A percentile compares a stretch with the other conserved stretches of the same genome.
phyloP scores from a whole-genome alignment of 805 yeast genomes.

The Candida tammaniensis region DNA sequence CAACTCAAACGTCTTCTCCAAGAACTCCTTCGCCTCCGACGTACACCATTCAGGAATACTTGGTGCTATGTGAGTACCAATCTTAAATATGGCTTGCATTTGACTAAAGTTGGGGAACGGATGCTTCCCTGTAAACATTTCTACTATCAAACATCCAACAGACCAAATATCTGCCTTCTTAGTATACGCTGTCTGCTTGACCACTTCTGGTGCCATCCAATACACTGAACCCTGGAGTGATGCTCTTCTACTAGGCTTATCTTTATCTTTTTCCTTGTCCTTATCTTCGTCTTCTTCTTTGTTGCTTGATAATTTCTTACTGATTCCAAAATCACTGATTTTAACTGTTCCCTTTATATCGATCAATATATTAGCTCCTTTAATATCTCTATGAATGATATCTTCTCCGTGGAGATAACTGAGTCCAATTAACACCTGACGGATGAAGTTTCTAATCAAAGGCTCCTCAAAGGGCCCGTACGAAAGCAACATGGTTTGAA shows the following conservation, averaged over 20 bases:
- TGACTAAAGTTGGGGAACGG: slow-evolving; percentile 94
- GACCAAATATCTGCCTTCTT: slow-evolving; percentile 97
- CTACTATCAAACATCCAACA: slow-evolving; percentile 88
- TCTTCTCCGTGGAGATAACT: slow-evolving; percentile 70
- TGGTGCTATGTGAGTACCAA: slow-evolving; percentile 84
- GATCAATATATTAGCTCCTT: slow-evolving; percentile 82
- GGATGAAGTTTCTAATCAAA: slow-evolving; percentile 63
- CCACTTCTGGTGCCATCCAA: slow-evolving; percentile 99
- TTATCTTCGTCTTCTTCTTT: slow-evolving; percentile 6
- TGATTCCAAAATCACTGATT: slow-evolving; percentile 84
- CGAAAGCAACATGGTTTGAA: slow-evolving; percentile 64
- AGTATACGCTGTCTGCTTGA: slow-evolving; percentile 87
- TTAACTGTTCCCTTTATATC: slow-evolving; percentile 80
- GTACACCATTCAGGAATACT: slow-evolving; percentile 74
- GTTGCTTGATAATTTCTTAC: slow-evolving; percentile 37
- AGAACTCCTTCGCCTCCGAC: slow-evolving; percentile 62
- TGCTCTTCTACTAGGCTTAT: slow-evolving; percentile 52
- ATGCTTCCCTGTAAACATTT: slow-evolving; percentile 94
- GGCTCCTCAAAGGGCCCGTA: slow-evolving; percentile 84
- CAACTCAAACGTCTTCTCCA: slow-evolving; percentile 64
- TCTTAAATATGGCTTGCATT: slow-evolving; percentile 94
- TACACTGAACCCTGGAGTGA: slow-evolving; percentile 90
- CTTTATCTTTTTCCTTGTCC: slow-evolving; percentile 9
- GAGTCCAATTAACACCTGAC: slow-evolving; percentile 75
- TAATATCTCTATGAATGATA: slow-evolving; percentile 83